Evolutionary conservation across 2,329 filamentous ascomycete genomes (phyloP), one percentile per base, ranked within the genome.

Genomic region (Aureobasidium mangrovei): DNA sequence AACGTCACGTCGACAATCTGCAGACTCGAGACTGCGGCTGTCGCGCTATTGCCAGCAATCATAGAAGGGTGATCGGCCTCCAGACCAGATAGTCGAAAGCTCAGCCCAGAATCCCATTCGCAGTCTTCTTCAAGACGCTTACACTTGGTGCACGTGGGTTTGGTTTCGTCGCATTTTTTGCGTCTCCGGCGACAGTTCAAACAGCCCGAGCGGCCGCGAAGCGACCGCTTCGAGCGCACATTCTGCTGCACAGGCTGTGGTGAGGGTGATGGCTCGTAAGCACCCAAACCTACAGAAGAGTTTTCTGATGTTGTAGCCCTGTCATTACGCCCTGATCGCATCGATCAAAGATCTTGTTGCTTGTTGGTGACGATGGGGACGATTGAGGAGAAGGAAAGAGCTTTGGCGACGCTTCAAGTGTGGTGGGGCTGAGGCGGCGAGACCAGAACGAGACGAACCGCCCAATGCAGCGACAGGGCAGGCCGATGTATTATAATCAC

Each of bases 101-200:
- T 48, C 3, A 56, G 47, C 3, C 56, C 47, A 7, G 54, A 40
- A 32, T 56, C 56, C 56, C 65, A 67, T 59, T 67, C 60, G 45
- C 65, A 67, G 3, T 57, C 52, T 42, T 67, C 64, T 4, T 59
- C 58, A 9, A 64, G 61, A 10, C 59, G 59, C 39, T 62, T 57
- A 36, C 65, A 68, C 26, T 62, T 63, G 45, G 63, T 61, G 45
- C 65, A 67, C 26, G 57, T 63, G 6, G 65, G 65, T 53, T 66
- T 67, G 7, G 53, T 54, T 42, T 67, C 65, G 41, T 66, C 64
- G 45, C 64, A 67, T 57, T 68, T 67, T 51, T 64, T 60, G 32
- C 65, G 61, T 48, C 66, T 64, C 26, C 63, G 58, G 26, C 65
- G 61, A 55, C 65, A 68, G 42, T 66, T 68, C 57, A 68, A 45